These are phyloP conservation scores for Ettlia oleoabundans DNA, from an alignment of 139 green algal species.

Conservation along the genomic window DNA sequence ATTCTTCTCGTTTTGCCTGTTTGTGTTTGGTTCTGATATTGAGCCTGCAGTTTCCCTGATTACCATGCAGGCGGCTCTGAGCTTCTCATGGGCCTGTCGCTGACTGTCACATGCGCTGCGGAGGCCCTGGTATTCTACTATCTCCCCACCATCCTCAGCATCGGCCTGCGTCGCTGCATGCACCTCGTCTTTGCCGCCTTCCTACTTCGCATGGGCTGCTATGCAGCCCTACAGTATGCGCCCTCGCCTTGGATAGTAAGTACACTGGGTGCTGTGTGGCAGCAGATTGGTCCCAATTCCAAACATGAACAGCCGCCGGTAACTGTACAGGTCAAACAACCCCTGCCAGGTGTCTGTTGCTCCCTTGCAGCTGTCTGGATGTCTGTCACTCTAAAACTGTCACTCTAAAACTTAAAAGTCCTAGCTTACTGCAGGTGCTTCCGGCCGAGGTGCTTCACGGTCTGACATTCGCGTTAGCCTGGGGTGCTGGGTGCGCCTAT, in stretches of 20 bases:
- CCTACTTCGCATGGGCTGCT: slow-evolving; percentile 45
- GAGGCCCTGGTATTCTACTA: slow-evolving; percentile 51
- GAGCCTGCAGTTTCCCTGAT: too few relatives aligned
- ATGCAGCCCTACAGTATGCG: slow-evolving; percentile 32
- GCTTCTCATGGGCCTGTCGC: slow-evolving; percentile 45
- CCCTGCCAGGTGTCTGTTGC: too few relatives aligned
- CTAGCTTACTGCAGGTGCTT: slow-evolving; percentile 36
- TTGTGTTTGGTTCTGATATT: too few relatives aligned
- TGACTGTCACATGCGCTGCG: slow-evolving; percentile 45
- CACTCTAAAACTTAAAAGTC: too few relatives aligned
- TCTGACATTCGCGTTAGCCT: slow-evolving; percentile 57
- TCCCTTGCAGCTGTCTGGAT: too few relatives aligned
- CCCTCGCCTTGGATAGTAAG: slow-evolving; percentile 37
- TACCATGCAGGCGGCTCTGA: slow-evolving; percentile 39
- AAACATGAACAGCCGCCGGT: not conserved
- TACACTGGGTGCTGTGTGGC: not conserved
- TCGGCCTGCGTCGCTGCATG: slow-evolving; percentile 43
- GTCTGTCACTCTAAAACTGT: too few relatives aligned
- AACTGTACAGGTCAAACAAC: not conserved
- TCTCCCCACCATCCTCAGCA: slow-evolving; percentile 13
- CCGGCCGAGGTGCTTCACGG: slow-evolving; percentile 57
- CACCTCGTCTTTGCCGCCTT: slow-evolving; percentile 50
- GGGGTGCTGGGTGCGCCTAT: slow-evolving; percentile 42
- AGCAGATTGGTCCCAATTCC: too few relatives aligned
- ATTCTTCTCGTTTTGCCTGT: too few relatives aligned